Evolutionary conservation across 2,329 filamentous ascomycete genomes (phyloP).

Genomic region (Aspergillus sclerotialis): DNA sequence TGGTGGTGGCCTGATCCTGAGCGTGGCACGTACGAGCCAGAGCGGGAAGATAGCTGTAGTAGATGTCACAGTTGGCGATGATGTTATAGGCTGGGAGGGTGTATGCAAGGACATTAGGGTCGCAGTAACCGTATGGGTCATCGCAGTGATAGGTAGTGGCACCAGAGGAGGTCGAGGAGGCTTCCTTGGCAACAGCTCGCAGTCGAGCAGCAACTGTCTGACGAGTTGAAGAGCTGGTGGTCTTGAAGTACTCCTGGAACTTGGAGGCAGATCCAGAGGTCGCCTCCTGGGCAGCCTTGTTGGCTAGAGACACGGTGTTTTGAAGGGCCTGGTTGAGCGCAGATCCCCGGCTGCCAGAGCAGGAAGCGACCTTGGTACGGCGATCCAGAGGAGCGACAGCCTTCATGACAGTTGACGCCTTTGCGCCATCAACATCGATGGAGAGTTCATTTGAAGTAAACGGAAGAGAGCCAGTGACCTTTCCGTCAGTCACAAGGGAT

Average conservation of each 20-base stretch:
- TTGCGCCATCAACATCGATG: constrained; percentile 50
- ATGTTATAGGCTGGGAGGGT: constrained; percentile 48
- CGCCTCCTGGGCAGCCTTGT: constrained; percentile 48
- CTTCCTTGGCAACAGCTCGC: constrained; percentile 49
- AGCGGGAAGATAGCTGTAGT: constrained; percentile 45
- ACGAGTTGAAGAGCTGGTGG: constrained; percentile 40
- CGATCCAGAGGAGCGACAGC: constrained; percentile 35
- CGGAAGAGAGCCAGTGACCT: constrained; percentile 48
- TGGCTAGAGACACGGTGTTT: constrained; percentile 41
- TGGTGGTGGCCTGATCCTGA: constrained; percentile 60
- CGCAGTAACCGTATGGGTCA: constrained; percentile 50
- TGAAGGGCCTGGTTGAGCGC: constrained; percentile 46
- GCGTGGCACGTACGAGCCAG: constrained; percentile 49
- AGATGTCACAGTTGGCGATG: constrained; percentile 58
- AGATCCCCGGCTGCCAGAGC: constrained; percentile 42
- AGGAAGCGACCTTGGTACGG: constrained; percentile 49
- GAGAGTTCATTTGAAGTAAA: constrained; percentile 55
- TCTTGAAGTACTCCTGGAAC: constrained; percentile 55
- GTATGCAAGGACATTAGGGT: constrained; percentile 52
- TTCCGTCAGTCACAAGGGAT: constrained; percentile 46
- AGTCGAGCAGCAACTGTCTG: constrained; percentile 47
- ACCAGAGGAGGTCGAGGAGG: constrained; percentile 43
- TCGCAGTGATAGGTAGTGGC: constrained; percentile 52
- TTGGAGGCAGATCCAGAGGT: constrained; percentile 34
- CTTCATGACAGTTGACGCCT: constrained; percentile 46